phyloP scores from a whole-genome alignment of 495 filamentous ascomycete species.

The Talaromyces ruber region DNA sequence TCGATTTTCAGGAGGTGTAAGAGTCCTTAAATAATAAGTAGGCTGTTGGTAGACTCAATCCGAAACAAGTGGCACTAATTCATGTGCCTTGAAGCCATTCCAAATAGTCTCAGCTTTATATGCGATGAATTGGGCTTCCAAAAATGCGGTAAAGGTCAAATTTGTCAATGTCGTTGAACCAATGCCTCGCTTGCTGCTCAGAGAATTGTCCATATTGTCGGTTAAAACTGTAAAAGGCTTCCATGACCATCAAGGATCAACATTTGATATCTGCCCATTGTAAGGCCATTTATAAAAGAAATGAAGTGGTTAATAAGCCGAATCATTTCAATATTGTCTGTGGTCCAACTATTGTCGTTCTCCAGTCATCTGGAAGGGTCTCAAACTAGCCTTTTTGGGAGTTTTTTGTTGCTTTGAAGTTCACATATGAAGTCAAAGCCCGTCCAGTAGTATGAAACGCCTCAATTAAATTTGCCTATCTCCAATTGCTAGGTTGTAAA shows the following conservation, averaged over 20 bases:
- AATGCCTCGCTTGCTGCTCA: conserved; percentile 1
- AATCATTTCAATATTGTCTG: conserved; percentile 1
- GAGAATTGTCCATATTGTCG: conserved; percentile 1
- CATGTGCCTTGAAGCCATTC: conserved; percentile 9
- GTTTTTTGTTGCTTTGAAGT: conserved; percentile 3
- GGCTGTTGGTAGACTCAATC: conserved; percentile 7
- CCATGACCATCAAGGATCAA: background rate
- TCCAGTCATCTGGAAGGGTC: conserved; percentile 5
- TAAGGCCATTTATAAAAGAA: background rate
- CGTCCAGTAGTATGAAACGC: no score
- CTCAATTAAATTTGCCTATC: background rate
- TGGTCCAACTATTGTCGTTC: background rate
- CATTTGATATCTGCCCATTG: background rate
- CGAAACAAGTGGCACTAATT: conserved; percentile 6
- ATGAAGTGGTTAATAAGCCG: conserved; percentile 3
- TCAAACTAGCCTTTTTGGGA: background rate
- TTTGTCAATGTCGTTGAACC: conserved; percentile 12
- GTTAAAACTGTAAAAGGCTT: background rate
- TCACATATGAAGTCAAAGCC: conserved; percentile 1
- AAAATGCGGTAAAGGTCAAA: conserved; percentile 8
- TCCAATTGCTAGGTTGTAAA: background rate
- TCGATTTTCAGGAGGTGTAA: background rate
- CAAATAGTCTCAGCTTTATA: conserved; percentile 9
- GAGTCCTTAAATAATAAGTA: conserved; percentile 5
- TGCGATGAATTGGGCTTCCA: no score